Base-by-base conservation (phyloP, 2,329 filamentous ascomycete species). In the Beauveria brongniartii region DNA sequence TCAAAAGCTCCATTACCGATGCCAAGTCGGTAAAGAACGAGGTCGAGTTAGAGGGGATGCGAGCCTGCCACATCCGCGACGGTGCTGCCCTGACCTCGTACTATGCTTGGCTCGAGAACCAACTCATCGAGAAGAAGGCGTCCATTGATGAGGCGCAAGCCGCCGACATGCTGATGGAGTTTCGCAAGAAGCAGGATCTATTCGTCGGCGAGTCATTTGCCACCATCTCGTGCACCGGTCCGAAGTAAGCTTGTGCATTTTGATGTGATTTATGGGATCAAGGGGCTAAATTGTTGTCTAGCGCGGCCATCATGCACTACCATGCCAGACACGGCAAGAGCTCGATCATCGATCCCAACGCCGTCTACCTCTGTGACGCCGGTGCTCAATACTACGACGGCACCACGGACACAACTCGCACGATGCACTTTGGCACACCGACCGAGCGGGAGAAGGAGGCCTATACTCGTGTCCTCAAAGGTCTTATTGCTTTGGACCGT, bases 311-410 rank as follows among this genome's bases (percentile, higher is more conserved):
- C 14, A 99, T 99, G 62, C 94, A 99, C 72, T 99, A 99, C 78
- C 90, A 89, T 67, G 92, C 94, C 0, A 90, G 96, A 70, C 85
- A 83, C 60, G 91, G 89, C 22, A 88, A 81, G 64, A 97, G 93
- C 74, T 84, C 92, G 9, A 78, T 83, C 30, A 91, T 99, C 67
- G 91, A 99, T 66, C 91, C 91, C 0, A 85, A 86, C 7, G 86
- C 87, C 16, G 85, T 99, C 62, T 99, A 99, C 69, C 84, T 99
- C 3, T 99, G 94, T 72, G 94, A 99, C 74, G 97, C 94, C 24
- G 94, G 94, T 24, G 94, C 90, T n/a, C 94, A 99, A 73, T 99
- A 93, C 69, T 80, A 89, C 3, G 94, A 99, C 72, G 94, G 94
- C 61, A 99, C 94, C 0, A 99, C 94, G 0, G 94, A 99, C 70